Percentiles rank a stretch among this genome's conserved stretches.
phyloP scores from a whole-genome alignment of 257 asterid genomes.

The Anisodus acutangulus region DNA sequence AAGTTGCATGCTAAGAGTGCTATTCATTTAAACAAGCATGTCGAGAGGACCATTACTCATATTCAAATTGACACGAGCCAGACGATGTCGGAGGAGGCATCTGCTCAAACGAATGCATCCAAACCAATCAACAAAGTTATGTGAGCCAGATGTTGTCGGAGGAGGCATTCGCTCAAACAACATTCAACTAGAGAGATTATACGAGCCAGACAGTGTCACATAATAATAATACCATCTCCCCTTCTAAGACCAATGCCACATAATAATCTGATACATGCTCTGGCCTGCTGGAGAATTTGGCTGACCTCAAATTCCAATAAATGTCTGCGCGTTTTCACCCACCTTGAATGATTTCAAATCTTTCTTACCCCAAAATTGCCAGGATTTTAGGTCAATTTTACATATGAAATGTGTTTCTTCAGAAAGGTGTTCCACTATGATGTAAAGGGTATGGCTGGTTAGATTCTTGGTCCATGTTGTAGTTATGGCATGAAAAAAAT shows the following conservation, averaged over 20 bases:
- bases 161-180: too few relatives aligned
- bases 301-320: conserved; percentile 77
- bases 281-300: conserved; percentile 59
- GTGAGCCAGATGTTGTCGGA: too few relatives aligned
- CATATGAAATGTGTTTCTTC: conserved; percentile 63
- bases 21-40: too few relatives aligned
- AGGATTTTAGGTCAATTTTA: conserved; percentile 84
- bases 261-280: conserved; percentile 74
- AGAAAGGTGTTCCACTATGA: conserved; percentile 53
- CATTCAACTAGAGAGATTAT: too few relatives aligned
- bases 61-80: too few relatives aligned
- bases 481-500: conserved; percentile 43
- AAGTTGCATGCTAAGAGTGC: too few relatives aligned
- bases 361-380: conserved; percentile 95
- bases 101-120: too few relatives aligned
- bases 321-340: conserved; percentile 62
- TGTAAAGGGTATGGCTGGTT: conserved; percentile 64
- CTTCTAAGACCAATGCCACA: conserved; percentile 66
- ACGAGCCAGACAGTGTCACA: too few relatives aligned
- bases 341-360: conserved; percentile 70
- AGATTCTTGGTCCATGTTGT: conserved; percentile 75
- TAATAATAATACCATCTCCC: conserved; percentile 59
- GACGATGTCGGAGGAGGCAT: too few relatives aligned
- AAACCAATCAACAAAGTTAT: too few relatives aligned
- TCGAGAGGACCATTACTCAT: too few relatives aligned